A percentile compares a stretch with the other conserved stretches of the same genome.
Conservation (phyloP, 805 yeast genomes). For the Grigorovia transvaalensis region DNA sequence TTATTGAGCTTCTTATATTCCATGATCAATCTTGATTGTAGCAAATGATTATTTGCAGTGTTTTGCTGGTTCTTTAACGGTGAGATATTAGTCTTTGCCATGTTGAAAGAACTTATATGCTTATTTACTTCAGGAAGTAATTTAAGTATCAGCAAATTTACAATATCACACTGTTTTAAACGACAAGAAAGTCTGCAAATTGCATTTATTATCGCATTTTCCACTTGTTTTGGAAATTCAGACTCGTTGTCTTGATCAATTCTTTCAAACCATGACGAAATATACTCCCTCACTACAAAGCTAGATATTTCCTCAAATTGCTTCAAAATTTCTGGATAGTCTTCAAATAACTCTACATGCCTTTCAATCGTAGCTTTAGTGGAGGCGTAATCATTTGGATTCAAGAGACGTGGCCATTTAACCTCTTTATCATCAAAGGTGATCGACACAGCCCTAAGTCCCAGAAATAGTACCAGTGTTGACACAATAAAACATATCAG, state of each 20-base stretch:
- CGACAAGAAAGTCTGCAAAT: constrained; percentile 35
- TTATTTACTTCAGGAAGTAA: constrained; percentile 55
- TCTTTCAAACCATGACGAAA: constrained; percentile 44
- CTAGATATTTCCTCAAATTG: constrained; percentile 36
- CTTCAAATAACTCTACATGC: constrained; percentile 2
- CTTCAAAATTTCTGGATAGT: constrained; percentile 26
- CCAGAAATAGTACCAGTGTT: background rate
- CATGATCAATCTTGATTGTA: constrained; percentile 34
- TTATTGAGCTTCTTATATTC: constrained; percentile 31
- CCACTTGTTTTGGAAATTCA: constrained; percentile 34
- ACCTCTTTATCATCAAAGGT: background rate
- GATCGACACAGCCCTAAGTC: background rate
- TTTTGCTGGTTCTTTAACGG: background rate
- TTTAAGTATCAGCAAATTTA: constrained; percentile 46
- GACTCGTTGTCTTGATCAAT: constrained; percentile 28
- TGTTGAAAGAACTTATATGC: constrained; percentile 37
- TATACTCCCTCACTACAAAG: constrained; percentile 42
- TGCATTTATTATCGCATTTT: constrained; percentile 33
- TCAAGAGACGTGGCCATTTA: background rate
- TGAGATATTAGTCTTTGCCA: background rate
- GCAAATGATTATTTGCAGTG: background rate
- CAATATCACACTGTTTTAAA: constrained; percentile 37
- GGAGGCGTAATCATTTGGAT: background rate
- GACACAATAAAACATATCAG: background rate
- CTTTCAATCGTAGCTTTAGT: background rate